A percentile compares a stretch with the other conserved stretches of the same genome.
Evolutionary conservation across 768 basidiomycete genomes (phyloP).

Genomic region (Leucocoprinus leucothites): DNA sequence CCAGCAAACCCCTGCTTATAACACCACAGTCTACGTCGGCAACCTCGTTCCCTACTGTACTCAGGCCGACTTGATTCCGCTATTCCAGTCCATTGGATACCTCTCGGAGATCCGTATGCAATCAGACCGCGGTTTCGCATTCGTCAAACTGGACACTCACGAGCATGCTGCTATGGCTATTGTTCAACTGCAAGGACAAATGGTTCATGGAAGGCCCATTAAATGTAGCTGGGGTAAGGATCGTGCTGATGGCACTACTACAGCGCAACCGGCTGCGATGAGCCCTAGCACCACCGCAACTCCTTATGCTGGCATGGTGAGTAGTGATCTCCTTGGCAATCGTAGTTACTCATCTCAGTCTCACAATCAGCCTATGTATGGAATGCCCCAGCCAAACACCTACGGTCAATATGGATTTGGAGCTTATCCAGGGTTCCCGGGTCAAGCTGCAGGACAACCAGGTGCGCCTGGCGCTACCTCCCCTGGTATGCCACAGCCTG

Average conservation of each 20-base stretch:
- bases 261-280: conserved; percentile 46
- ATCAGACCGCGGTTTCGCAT: conserved; percentile 97
- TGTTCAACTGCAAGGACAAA: conserved; percentile 93
- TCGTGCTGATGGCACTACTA: conserved; percentile 67
- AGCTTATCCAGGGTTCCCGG: conserved; percentile 70
- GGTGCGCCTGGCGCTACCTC: conserved; percentile 48
- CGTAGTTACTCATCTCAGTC: conserved; percentile 8
- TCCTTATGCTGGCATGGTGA: conserved; percentile 80
- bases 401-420: conserved; percentile 82
- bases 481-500: conserved; percentile 57
- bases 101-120: conserved; percentile 99
- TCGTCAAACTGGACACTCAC: conserved; percentile 98
- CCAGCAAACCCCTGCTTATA: conserved; percentile 89
- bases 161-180: conserved; percentile 99
- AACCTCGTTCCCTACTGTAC: conserved; percentile 97
- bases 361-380: conserved; percentile 72
- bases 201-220: conserved; percentile 95
- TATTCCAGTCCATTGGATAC: conserved; percentile 98
- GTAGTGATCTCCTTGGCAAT: conserved; percentile 19
- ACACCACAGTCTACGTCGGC: conserved; percentile 97
- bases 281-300: conserved; percentile 60
- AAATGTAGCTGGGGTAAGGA: conserved; percentile 99
- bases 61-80: conserved; percentile 94
- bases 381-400: conserved; percentile 78
- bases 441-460: conserved; percentile 46